Conservation (phyloP, 495 filamentous ascomycete genomes). For the Barbatosphaeria neglecta region DNA sequence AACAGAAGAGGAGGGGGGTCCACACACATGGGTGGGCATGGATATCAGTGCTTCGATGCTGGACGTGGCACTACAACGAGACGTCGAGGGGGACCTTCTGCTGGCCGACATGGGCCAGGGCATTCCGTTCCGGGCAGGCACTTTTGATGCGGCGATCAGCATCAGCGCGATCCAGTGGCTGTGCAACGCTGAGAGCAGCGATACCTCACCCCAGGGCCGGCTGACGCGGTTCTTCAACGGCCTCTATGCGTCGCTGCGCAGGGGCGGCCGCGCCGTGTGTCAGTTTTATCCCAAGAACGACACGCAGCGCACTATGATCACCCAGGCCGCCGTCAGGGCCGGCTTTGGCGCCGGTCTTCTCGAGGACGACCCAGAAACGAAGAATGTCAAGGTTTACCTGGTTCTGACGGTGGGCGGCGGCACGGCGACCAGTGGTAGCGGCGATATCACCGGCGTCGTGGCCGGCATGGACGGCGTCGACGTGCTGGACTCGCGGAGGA, state of each 20-base stretch:
- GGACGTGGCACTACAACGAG: slow-evolving; percentile 78
- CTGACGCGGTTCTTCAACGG: slow-evolving; percentile 81
- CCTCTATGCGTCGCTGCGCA: slow-evolving; percentile 71
- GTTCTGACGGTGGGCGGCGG: slow-evolving; percentile 83
- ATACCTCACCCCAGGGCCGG: slow-evolving; percentile 64
- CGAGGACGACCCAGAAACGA: slow-evolving; percentile 91
- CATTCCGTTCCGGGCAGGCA: slow-evolving; percentile 82
- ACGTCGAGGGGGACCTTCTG: slow-evolving; percentile 83
- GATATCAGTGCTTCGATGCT: slow-evolving; percentile 92
- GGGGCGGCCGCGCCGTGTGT: slow-evolving; percentile 85
- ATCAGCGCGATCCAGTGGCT: slow-evolving; percentile 96
- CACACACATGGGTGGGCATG: slow-evolving; percentile 91
- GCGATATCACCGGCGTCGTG: slow-evolving; percentile 79
- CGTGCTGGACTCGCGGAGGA: slow-evolving; percentile 59
- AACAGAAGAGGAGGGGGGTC: slow-evolving; percentile 56
- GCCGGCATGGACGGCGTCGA: slow-evolving; percentile 80
- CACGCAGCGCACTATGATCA: slow-evolving; percentile 82
- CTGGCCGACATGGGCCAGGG: slow-evolving; percentile 93
- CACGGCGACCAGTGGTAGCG: slow-evolving; percentile 46
- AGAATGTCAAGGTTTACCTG: slow-evolving; percentile 88
- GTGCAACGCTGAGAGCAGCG: slow-evolving; percentile 84
- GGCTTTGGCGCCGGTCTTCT: slow-evolving; percentile 92
- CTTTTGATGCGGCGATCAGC: slow-evolving; percentile 89
- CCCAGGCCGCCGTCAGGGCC: slow-evolving; percentile 73
- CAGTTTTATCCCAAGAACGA: slow-evolving; percentile 98